Base-by-base conservation (phyloP, 2,329 filamentous ascomycete genomes). In the Ilyonectria mors-panacis region DNA sequence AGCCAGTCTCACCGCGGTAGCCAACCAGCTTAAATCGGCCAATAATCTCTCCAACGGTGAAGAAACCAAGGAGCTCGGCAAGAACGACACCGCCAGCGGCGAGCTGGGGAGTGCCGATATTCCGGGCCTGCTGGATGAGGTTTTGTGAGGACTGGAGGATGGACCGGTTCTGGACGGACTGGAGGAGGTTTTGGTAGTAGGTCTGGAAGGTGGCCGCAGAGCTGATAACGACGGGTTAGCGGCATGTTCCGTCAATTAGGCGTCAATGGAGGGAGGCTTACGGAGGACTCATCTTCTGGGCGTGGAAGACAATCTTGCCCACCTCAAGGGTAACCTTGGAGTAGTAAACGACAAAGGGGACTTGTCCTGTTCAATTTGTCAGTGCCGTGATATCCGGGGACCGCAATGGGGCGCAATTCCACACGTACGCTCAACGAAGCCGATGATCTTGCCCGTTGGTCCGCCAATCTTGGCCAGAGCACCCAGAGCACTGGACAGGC, bases 11-110 rank as follows among this genome's bases (percentile, higher is more conserved):
- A 79, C 93, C 93, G 83, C 88, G 89, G 88, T 99, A 99, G 72
- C 96, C 96, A 76, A 99, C 88, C 76, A 99, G 83, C 92, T 99
- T 98, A 86, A 96, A 90, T 79, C 95, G 90, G 78, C 96, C 96
- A 78, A 99, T 91, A 83, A 99, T 98, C 88, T 98, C 95, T 73
- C 96, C 96, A 62, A 98, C 90, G 69, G 95, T 97, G 89, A 98
- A 99, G 89, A 99, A 99, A 69, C 96, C 96, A 74, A 99, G 84
- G 57, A 94, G 88, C 85, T 99, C 95, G 63, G 95, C 95, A 54
- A 87, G 84, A 69, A 98, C 85, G 67, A 99, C 93, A 75, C 93
- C 93, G 67, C 88, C 92, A 60, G 92, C 84, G 62, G 88, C 88
- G 75, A 95, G 81, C 82, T 97, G 92, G 75, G 90, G 87, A 73